A percentile compares a stretch with the other conserved stretches of the same genome.
phyloP scores from a whole-genome alignment of 331 rosid genomes.

The Dryas integrifolia region DNA sequence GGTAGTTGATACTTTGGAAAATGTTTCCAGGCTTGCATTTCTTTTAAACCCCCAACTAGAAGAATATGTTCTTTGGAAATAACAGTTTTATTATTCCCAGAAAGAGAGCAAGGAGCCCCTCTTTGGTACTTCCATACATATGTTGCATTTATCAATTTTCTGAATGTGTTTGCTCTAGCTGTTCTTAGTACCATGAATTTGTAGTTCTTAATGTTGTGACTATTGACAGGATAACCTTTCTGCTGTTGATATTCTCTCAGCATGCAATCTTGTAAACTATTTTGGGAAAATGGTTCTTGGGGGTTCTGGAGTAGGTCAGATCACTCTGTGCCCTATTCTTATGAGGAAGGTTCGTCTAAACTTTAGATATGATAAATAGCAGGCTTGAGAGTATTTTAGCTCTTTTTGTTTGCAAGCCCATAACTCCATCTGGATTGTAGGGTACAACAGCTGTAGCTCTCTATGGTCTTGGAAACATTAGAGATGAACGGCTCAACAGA shows the following conservation, averaged over 20 bases:
- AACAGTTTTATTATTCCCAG: neutral
- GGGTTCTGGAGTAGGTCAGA: constrained; percentile 97
- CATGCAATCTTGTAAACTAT: constrained; percentile 92
- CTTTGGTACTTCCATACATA: neutral
- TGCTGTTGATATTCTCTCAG: constrained; percentile 87
- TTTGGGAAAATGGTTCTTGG: constrained; percentile 91
- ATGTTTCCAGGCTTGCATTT: too few species aligned
- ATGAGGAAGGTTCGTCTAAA: constrained; percentile 62
- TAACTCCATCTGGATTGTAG: constrained; percentile 43
- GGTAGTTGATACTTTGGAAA: too few species aligned
- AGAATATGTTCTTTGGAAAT: neutral
- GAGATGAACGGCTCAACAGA: constrained; percentile 93
- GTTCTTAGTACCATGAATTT: constrained; percentile 4
- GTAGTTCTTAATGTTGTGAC: constrained; percentile 19
- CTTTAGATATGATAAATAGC: constrained; percentile 23
- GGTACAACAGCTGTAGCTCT: constrained; percentile 87
- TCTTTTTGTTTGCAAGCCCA: constrained; percentile 19
- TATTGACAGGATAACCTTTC: constrained; percentile 90
- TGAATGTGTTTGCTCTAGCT: constrained; percentile 4
- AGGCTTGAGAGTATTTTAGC: constrained; percentile 14
- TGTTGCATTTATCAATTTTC: neutral
- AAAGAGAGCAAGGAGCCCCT: neutral
- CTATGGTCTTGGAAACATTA: constrained; percentile 88
- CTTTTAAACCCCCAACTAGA: neutral
- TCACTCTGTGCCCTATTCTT: constrained; percentile 77